These are phyloP conservation scores for Botrytis aclada DNA, from an alignment of 2,329 filamentous ascomycete genomes.

Conservation along the genomic window DNA sequence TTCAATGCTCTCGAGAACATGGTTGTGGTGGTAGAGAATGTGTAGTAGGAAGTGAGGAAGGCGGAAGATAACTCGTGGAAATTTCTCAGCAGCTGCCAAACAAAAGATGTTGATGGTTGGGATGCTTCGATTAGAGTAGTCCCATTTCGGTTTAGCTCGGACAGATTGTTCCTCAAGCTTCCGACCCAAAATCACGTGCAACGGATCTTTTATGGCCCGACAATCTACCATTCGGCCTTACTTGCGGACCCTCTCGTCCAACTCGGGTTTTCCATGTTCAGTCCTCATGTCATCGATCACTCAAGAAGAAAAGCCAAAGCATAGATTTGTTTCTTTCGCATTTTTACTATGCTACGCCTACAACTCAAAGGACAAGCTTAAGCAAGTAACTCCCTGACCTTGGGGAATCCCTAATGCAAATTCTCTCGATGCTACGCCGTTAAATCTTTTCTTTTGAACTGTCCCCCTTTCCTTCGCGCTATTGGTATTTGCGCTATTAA, in stretches of 20 bases:
- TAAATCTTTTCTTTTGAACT: conserved; percentile 6
- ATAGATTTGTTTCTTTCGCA: conserved; percentile 3
- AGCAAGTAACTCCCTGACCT: conserved; percentile 10
- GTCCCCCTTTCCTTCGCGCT: background rate
- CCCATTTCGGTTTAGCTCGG: conserved; percentile 7
- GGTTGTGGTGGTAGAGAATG: conserved; percentile 35
- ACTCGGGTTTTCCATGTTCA: background rate
- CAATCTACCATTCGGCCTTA: background rate
- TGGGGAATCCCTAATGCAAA: conserved; percentile 14
- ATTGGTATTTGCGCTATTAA: conserved; percentile 1
- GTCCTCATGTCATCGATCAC: background rate
- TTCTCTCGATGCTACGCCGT: conserved; percentile 6
- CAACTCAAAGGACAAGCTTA: background rate
- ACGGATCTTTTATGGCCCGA: background rate
- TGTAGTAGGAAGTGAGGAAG: conserved; percentile 20
- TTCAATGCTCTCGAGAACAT: conserved; percentile 73
- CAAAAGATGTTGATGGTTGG: conserved; percentile 21
- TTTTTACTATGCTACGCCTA: conserved; percentile 8
- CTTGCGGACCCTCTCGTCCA: background rate
- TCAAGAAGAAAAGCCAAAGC: background rate
- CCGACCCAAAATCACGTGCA: conserved; percentile 10
- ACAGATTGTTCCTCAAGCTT: conserved; percentile 17
- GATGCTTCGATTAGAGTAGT: conserved; percentile 19
- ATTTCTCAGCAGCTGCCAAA: conserved; percentile 18
- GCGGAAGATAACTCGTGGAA: conserved; percentile 16